A percentile compares a stretch with the other conserved stretches of the same genome.
phyloP scores from a whole-genome alignment of 352 stramenopile genomes.

The Peronospora belbahrii region DNA sequence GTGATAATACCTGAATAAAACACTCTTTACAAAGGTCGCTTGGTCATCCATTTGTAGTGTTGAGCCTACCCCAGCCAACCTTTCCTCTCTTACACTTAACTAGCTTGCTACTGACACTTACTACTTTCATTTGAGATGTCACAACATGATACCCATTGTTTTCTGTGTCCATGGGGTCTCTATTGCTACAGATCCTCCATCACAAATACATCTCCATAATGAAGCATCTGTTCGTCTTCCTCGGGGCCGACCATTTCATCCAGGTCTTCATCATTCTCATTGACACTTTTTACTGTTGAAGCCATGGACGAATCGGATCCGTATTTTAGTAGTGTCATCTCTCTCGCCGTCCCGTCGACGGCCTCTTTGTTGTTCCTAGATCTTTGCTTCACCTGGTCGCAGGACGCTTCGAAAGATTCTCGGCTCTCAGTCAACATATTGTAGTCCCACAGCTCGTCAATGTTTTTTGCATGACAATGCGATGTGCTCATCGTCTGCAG shows the following conservation, averaged over 20 bases:
- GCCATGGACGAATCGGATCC: conserved; percentile 27
- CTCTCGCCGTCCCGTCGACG: conserved; percentile 3
- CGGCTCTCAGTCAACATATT: conserved; percentile 61
- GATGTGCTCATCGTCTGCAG: conserved; percentile 13
- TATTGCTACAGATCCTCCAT: conserved; percentile 55
- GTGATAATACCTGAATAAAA: no score
- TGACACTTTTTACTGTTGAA: conserved; percentile 28
- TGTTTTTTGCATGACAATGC: conserved; percentile 46
- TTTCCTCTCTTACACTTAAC: conserved; percentile 8
- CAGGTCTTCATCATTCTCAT: conserved; percentile 27
- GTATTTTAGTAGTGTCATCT: conserved; percentile 5
- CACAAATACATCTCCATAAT: conserved; percentile 42
- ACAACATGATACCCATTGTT: background rate
- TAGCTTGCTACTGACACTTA: background rate
- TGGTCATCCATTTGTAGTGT: conserved; percentile 10
- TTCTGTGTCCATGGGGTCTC: background rate
- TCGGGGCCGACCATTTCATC: conserved; percentile 22
- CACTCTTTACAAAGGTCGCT: background rate
- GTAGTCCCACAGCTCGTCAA: conserved; percentile 68
- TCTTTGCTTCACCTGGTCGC: conserved; percentile 7
- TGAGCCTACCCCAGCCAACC: background rate
- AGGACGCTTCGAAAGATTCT: conserved; percentile 43
- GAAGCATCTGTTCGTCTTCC: conserved; percentile 22
- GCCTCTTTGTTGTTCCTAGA: background rate
- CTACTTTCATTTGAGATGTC: conserved; percentile 3